phyloP scores from a whole-genome alignment of 1,139 yeast species.

The Yamadazyma taylorii region DNA sequence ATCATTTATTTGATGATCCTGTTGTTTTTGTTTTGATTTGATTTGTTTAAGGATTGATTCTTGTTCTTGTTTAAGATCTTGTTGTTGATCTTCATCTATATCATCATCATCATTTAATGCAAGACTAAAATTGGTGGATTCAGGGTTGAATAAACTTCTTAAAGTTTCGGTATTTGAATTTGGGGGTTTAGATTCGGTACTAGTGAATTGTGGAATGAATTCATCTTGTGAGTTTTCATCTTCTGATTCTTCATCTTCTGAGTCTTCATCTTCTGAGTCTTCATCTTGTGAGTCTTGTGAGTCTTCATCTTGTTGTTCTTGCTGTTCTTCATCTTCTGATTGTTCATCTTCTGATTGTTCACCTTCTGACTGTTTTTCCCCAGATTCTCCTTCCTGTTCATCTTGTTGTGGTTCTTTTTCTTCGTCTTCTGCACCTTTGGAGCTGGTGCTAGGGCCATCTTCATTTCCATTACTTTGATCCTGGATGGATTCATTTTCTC shows the following conservation, averaged over 20 bases:
- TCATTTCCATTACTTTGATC: no score
- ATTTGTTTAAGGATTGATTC: constrained; percentile 31
- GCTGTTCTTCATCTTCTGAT: constrained; percentile 7
- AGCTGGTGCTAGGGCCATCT: no score
- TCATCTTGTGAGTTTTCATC: constrained; percentile 17
- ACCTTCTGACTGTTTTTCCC: constrained; percentile 12
- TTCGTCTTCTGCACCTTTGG: no score
- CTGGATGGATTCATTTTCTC: constrained; percentile 6
- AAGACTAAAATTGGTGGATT: constrained; percentile 27
- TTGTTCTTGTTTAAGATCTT: constrained; percentile 22
- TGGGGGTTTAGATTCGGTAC: constrained; percentile 18
- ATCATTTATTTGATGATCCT: neutral
- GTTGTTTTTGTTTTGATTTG: constrained; percentile 28
- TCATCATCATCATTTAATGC: constrained; percentile 38
- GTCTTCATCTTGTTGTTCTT: constrained; percentile 8
- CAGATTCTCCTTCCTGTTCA: constrained; percentile 19
- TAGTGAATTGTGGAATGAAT: constrained; percentile 53
- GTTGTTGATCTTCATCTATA: constrained; percentile 25
- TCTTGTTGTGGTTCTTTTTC: no score
- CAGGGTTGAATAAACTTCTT: constrained; percentile 62
- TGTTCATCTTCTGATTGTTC: constrained; percentile 16
- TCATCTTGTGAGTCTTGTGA: constrained; percentile 3
- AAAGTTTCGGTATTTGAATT: constrained; percentile 54
- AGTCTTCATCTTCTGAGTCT: constrained; percentile 10
- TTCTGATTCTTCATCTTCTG: constrained; percentile 6